These are phyloP conservation scores for Prunus campanulata DNA, from an alignment of 306 rosid genomes.

Conservation along the genomic window DNA sequence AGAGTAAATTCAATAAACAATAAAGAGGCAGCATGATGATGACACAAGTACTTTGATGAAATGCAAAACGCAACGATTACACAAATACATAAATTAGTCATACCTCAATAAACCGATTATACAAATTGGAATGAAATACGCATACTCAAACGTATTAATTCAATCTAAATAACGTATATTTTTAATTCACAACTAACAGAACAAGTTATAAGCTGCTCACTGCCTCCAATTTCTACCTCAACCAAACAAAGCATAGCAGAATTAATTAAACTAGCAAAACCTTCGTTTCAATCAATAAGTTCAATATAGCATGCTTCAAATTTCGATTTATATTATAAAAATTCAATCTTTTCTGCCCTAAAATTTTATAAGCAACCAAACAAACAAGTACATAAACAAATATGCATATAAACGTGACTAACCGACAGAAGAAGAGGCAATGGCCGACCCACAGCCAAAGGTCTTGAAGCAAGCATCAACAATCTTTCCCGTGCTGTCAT, in stretches of 20 bases:
- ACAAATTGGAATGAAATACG: background rate
- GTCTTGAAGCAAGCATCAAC: conserved; percentile 90
- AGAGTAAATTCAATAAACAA: too few relatives aligned
- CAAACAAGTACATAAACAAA: background rate
- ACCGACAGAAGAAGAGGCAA: conserved; percentile 93
- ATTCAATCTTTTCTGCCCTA: background rate
- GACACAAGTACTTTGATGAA: background rate
- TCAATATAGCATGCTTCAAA: background rate
- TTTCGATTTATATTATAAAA: background rate
- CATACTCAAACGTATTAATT: background rate
- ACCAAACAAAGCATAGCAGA: background rate
- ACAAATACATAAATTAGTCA: background rate
- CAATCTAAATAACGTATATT: background rate
- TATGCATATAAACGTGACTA: background rate
- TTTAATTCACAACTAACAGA: background rate
- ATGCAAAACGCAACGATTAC: background rate
- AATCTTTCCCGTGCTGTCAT: conserved; percentile 68
- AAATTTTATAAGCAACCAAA: background rate
- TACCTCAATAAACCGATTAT: background rate
- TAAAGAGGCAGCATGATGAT: background rate
- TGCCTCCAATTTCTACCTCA: background rate
- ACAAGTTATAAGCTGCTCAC: background rate
- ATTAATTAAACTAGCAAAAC: background rate
- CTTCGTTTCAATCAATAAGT: background rate
- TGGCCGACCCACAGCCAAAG: conserved; percentile 90